phyloP scores from a whole-genome alignment of 2,329 filamentous ascomycete genomes.

The Neurospora sp. region DNA sequence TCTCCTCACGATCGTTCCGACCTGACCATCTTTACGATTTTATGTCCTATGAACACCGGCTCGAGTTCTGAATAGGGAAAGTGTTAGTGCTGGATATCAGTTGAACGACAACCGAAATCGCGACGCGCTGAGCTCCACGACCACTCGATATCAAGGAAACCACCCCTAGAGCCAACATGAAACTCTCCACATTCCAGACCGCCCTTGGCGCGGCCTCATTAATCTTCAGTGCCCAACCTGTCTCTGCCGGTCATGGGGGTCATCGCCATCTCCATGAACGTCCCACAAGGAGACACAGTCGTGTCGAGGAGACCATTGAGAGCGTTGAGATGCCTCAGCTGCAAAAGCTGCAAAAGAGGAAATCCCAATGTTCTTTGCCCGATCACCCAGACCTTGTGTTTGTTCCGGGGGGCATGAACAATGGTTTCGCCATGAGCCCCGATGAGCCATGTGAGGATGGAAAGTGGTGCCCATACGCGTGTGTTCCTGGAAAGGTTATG shows the following conservation, averaged over 20 bases:
- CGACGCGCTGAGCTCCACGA: slow-evolving; percentile 1
- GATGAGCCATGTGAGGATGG: slow-evolving; percentile 59
- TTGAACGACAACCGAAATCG: neutral
- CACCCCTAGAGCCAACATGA: slow-evolving; percentile 33
- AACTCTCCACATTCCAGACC: slow-evolving; percentile 38
- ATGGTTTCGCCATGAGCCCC: slow-evolving; percentile 72
- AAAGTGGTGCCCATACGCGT: slow-evolving; percentile 68
- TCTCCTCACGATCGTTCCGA: neutral
- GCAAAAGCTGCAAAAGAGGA: slow-evolving; percentile 44
- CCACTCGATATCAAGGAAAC: neutral
- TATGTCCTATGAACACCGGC: neutral
- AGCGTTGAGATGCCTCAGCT: slow-evolving; percentile 21
- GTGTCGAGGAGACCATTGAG: slow-evolving; percentile 10
- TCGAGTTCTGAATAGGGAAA: slow-evolving; percentile 1
- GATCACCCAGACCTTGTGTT: slow-evolving; percentile 55
- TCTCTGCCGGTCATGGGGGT: slow-evolving; percentile 25
- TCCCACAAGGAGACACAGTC: slow-evolving; percentile 16
- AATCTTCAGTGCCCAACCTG: slow-evolving; percentile 33
- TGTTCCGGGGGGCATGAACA: slow-evolving; percentile 59
- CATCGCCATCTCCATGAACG: slow-evolving; percentile 31
- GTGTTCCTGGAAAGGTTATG: slow-evolving; percentile 65
- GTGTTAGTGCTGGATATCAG: neutral
- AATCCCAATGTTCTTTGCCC: slow-evolving; percentile 53
- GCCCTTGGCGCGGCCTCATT: slow-evolving; percentile 39
- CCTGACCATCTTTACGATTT: neutral